Evolutionary conservation across 2,329 filamentous ascomycete species (phyloP).

Genomic region (Penicillium freii): DNA sequence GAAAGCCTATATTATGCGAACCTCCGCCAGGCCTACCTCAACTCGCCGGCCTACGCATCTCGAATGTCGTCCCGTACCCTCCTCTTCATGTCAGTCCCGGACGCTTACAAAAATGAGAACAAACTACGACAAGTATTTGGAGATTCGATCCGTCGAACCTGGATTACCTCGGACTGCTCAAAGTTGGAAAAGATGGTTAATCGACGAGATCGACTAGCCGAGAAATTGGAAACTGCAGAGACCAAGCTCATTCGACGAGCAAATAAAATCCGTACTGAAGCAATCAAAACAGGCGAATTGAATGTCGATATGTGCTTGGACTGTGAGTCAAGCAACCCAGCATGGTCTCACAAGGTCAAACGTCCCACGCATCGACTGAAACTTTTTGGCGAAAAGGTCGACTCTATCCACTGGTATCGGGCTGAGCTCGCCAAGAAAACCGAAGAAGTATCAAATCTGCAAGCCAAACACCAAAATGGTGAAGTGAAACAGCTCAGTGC

Average conservation of each 20-base stretch:
- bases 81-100: slow-evolving; percentile 80
- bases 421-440: slow-evolving; percentile 69
- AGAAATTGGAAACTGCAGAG: slow-evolving; percentile 82
- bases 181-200: slow-evolving; percentile 75
- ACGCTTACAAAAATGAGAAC: slow-evolving; percentile 70
- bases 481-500: slow-evolving; percentile 66
- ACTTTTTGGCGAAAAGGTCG: slow-evolving; percentile 77
- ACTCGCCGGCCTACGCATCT: slow-evolving; percentile 77
- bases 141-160: slow-evolving; percentile 73
- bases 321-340: slow-evolving; percentile 30
- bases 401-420: slow-evolving; percentile 85
- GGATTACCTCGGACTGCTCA: slow-evolving; percentile 75
- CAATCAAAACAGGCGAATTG: slow-evolving; percentile 39
- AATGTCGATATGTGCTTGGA: slow-evolving; percentile 27
- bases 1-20: slow-evolving; percentile 91
- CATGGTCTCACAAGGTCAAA: slow-evolving; percentile 44
- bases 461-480: slow-evolving; percentile 62
- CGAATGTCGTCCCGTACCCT: slow-evolving; percentile 87
- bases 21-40: slow-evolving; percentile 82
- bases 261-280: slow-evolving; percentile 67
- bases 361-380: slow-evolving; percentile 71
- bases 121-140: slow-evolving; percentile 78
- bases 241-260: slow-evolving; percentile 77
- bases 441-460: slow-evolving; percentile 64
- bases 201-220: slow-evolving; percentile 73